A percentile compares a stretch with the other conserved stretches of the same genome.
These are phyloP conservation scores for Raffaelea deltoideospora DNA, from an alignment of 2,329 filamentous ascomycete species.

Conservation along the genomic window DNA sequence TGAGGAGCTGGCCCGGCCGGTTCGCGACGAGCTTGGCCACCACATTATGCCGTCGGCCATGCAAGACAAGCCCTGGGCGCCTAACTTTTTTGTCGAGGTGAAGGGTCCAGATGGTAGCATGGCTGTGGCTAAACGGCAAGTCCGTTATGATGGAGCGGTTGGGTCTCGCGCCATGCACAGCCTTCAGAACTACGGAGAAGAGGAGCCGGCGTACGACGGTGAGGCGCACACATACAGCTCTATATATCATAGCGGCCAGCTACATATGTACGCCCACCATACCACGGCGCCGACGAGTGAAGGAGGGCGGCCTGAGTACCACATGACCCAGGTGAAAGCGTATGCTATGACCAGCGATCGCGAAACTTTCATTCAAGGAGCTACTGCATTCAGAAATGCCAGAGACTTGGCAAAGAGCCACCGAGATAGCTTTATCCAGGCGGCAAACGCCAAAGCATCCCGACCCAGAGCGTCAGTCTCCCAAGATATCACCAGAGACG, in stretches of 20 bases:
- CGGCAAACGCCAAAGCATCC: constrained; percentile 8
- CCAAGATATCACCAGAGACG: neutral
- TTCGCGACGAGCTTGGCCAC: constrained; percentile 12
- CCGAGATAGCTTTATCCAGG: constrained; percentile 17
- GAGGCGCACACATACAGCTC: constrained; percentile 23
- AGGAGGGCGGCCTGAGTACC: constrained; percentile 20
- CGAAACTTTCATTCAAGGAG: constrained; percentile 19
- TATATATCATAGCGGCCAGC: constrained; percentile 17
- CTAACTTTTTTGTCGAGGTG: constrained; percentile 26
- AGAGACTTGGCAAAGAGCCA: constrained; percentile 21
- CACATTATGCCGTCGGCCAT: constrained; percentile 19
- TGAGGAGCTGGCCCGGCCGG: constrained; percentile 11
- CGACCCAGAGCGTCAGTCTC: neutral
- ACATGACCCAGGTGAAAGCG: constrained; percentile 21
- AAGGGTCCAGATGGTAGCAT: constrained; percentile 19
- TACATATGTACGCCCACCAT: constrained; percentile 24
- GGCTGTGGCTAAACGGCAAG: constrained; percentile 18
- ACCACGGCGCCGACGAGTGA: constrained; percentile 15
- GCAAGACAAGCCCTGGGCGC: constrained; percentile 15
- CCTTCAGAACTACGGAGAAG: constrained; percentile 19
- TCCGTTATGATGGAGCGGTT: constrained; percentile 20
- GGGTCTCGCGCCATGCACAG: constrained; percentile 21
- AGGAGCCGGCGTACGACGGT: constrained; percentile 20
- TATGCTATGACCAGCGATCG: constrained; percentile 14
- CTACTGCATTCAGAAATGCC: constrained; percentile 22